These are phyloP conservation scores for Hirsutella thompsonii DNA, from an alignment of 2,329 filamentous ascomycete genomes.

Conservation along the genomic window DNA sequence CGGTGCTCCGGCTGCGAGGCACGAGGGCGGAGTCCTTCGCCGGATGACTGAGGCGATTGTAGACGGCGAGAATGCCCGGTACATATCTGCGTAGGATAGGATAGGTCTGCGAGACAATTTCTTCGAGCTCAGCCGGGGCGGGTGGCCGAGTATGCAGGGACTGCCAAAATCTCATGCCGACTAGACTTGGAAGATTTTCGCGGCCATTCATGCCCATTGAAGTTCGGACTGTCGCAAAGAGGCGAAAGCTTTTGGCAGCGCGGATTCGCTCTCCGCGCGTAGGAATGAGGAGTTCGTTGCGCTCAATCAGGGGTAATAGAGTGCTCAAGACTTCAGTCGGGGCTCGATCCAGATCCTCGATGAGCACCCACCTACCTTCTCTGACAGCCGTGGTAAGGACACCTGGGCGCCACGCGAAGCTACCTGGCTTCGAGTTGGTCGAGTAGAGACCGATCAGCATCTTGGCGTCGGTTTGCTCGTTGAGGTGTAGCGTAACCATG, in stretches of 20 bases:
- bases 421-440: slow-evolving; percentile 73
- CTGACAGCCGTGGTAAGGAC: slow-evolving; percentile 86
- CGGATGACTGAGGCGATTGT: slow-evolving; percentile 37
- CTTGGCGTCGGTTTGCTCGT: slow-evolving; percentile 97
- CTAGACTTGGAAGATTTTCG: slow-evolving; percentile 57
- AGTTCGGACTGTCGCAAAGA: slow-evolving; percentile 84
- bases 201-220: slow-evolving; percentile 53
- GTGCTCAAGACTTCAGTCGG: slow-evolving; percentile 92
- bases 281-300: slow-evolving; percentile 79
- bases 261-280: slow-evolving; percentile 76
- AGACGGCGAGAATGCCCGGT: slow-evolving; percentile 45
- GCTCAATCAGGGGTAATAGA: slow-evolving; percentile 82
- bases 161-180: slow-evolving; percentile 81
- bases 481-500: slow-evolving; percentile 91
- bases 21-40: slow-evolving; percentile 28
- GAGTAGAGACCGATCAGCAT: slow-evolving; percentile 91
- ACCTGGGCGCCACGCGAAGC: slow-evolving; percentile 84
- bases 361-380: slow-evolving; percentile 92
- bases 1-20: slow-evolving; percentile 26
- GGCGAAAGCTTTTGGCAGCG: slow-evolving; percentile 73
- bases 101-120: slow-evolving; percentile 60
- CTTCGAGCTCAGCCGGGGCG: slow-evolving; percentile 54
- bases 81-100: slow-evolving; percentile 54
- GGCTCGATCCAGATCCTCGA: slow-evolving; percentile 91
- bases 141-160: slow-evolving; percentile 57